These are phyloP conservation scores for Excoecaria cochinchinensis DNA, from an alignment of 345 rosid species.

Conservation along the genomic window DNA sequence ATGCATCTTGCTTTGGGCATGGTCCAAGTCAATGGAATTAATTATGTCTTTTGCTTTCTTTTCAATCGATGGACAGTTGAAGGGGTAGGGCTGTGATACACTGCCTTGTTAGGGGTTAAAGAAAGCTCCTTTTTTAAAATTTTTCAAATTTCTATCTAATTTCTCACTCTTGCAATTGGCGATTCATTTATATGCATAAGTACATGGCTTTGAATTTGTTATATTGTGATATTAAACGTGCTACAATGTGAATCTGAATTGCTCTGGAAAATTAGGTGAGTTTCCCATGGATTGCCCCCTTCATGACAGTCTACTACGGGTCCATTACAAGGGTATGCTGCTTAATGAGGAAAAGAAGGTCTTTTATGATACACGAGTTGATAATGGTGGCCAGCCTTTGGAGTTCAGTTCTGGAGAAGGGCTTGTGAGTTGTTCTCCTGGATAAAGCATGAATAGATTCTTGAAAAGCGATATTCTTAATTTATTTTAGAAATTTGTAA, in stretches of 20 bases:
- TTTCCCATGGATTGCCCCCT: slow-evolving; percentile 99
- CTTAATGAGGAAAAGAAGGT: slow-evolving; percentile 70
- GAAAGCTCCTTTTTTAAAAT: neutral
- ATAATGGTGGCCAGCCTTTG: slow-evolving; percentile 75
- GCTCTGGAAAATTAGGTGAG: slow-evolving; percentile 55
- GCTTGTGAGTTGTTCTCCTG: slow-evolving; percentile 49
- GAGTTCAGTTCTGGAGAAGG: slow-evolving; percentile 99
- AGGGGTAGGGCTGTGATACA: neutral
- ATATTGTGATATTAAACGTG: neutral
- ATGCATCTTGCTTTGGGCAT: neutral
- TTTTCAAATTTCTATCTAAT: neutral
- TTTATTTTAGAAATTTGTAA: neutral
- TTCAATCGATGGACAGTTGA: neutral
- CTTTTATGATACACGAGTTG: slow-evolving; percentile 73
- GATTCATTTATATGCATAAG: neutral
- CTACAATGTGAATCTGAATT: neutral
- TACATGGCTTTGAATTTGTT: neutral
- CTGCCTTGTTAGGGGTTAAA: neutral
- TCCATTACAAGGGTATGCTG: slow-evolving; percentile 90
- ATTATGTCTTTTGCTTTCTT: neutral
- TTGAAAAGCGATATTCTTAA: neutral
- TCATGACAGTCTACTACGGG: slow-evolving; percentile 34
- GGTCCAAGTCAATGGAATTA: neutral
- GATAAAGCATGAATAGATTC: neutral
- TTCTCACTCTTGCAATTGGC: neutral